phyloP scores from a whole-genome alignment of 2,329 filamentous ascomycete genomes.

The Ophiostoma ips region DNA sequence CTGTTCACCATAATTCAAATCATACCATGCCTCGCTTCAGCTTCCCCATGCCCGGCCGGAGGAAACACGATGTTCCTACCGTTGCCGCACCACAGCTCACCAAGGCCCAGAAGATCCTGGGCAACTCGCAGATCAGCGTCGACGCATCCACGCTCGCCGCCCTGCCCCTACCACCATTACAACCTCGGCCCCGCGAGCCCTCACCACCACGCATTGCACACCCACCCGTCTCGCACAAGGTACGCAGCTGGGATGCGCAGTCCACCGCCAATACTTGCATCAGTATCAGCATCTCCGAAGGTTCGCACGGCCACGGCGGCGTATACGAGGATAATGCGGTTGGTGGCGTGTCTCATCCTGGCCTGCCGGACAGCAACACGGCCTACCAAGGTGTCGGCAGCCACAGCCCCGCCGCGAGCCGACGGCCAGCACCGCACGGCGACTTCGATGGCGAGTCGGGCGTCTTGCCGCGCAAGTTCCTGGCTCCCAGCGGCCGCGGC shows the following conservation, averaged over 20 bases:
- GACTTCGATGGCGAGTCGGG: constrained; percentile 34
- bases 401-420: not conserved
- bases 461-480: constrained; percentile 23
- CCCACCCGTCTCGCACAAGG: not conserved
- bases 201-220: not conserved
- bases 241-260: constrained; percentile 27
- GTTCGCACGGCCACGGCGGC: constrained; percentile 15
- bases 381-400: not conserved
- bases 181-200: not conserved
- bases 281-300: constrained; percentile 31
- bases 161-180: not conserved
- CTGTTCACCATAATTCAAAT: constrained; percentile 12
- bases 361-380: not conserved
- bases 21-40: constrained; percentile 29
- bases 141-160: constrained; percentile 19
- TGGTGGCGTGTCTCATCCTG: not conserved
- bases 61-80: constrained; percentile 24
- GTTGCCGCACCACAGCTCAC: constrained; percentile 27
- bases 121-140: constrained; percentile 30
- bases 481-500: not conserved
- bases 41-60: constrained; percentile 34
- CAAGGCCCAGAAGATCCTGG: constrained; percentile 38
- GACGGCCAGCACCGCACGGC: not conserved
- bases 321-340: constrained; percentile 14
- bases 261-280: constrained; percentile 27